Percentiles rank a stretch among this genome's conserved stretches.
Conservation (phyloP, 23 red algal species). For the Cyanidioschyzon merolae region DNA sequence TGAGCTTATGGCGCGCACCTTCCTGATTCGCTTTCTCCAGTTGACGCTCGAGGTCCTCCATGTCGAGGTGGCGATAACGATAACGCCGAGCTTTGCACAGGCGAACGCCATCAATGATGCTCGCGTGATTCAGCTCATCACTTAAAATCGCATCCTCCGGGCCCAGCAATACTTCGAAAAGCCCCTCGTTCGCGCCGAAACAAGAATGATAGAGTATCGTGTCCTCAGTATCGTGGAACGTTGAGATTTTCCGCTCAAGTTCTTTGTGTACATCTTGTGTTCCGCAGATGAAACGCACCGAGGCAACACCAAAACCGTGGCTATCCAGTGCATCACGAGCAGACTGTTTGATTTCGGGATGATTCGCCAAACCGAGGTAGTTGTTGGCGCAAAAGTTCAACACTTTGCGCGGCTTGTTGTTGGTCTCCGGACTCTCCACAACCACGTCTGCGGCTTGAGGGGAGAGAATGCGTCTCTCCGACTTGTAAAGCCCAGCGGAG, state of each 20-base stretch:
- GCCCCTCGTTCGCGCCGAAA: constrained; percentile 28
- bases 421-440: not conserved
- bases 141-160: constrained; percentile 24
- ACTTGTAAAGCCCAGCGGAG: constrained; percentile 11
- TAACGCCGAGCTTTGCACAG: constrained; percentile 21
- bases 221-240: constrained; percentile 26
- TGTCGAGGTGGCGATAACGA: constrained; percentile 22
- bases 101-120: constrained; percentile 29
- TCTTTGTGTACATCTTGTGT: constrained; percentile 24
- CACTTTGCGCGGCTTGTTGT: not conserved
- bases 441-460: constrained; percentile 15
- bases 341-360: constrained; percentile 3
- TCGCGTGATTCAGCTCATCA: constrained; percentile 30
- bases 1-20: constrained; percentile 15
- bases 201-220: constrained; percentile 27
- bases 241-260: constrained; percentile 13
- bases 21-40: constrained; percentile 4
- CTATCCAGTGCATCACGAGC: constrained; percentile 16
- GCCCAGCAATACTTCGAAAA: constrained; percentile 22
- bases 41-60: constrained; percentile 11
- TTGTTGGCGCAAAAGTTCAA: constrained; percentile 34
- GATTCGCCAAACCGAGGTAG: constrained; percentile 28
- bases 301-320: constrained; percentile 26
- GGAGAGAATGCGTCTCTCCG: constrained; percentile 14
- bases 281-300: constrained; percentile 31